phyloP scores from a whole-genome alignment of 805 yeast species.

The Candida ulmi region DNA sequence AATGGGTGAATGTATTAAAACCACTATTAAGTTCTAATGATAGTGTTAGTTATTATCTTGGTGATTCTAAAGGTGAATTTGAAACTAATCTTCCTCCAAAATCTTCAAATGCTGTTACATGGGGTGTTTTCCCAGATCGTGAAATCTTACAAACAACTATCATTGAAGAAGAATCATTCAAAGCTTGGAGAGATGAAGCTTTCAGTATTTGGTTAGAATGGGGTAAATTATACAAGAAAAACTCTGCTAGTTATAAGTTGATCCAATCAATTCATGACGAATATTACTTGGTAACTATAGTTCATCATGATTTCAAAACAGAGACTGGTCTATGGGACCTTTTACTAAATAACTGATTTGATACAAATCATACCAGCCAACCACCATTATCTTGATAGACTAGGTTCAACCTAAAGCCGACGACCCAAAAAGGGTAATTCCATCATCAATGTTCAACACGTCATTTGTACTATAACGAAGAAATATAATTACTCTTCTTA shows the following conservation, averaged over 20 bases:
- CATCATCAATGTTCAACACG: no score
- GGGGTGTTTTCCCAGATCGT: conserved; percentile 95
- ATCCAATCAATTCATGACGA: conserved; percentile 55
- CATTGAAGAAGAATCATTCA: conserved; percentile 86
- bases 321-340: conserved; percentile 75
- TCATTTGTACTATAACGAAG: no score
- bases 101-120: conserved; percentile 80
- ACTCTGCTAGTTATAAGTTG: conserved; percentile 50
- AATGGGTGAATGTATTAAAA: conserved; percentile 56
- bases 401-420: no score
- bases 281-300: conserved; percentile 75
- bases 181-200: conserved; percentile 96
- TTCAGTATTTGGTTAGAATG: conserved; percentile 89
- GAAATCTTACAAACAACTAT: conserved; percentile 90
- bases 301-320: conserved; percentile 76
- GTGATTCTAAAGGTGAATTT: conserved; percentile 55
- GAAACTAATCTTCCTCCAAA: conserved; percentile 52
- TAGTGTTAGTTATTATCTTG: conserved; percentile 69
- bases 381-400: no score
- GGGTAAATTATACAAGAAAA: conserved; percentile 68
- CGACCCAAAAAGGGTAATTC: no score
- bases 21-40: conserved; percentile 42
- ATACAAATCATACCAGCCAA: no score
- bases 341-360: conserved; percentile 26
- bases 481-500: no score